Conservation (phyloP, 2,329 filamentous ascomycete genomes). For the Colletotrichum sp. region DNA sequence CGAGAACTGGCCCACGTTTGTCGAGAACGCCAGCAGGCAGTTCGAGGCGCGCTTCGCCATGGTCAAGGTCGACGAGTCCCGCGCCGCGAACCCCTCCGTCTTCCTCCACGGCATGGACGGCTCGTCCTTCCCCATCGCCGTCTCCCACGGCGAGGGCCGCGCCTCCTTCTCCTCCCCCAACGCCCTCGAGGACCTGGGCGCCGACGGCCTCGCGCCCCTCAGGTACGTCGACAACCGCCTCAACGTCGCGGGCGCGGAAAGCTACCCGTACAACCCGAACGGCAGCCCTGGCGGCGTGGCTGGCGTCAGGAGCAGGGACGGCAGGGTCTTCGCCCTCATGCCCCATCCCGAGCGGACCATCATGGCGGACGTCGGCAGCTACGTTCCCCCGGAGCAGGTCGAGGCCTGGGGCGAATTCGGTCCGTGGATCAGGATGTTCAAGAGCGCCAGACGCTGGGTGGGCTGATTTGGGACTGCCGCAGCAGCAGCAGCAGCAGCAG, state of each 20-base stretch:
- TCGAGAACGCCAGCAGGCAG: constrained; percentile 83
- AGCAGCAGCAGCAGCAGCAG: not conserved
- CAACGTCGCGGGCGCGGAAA: constrained; percentile 71
- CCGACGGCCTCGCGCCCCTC: constrained; percentile 74
- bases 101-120: constrained; percentile 91
- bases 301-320: constrained; percentile 77
- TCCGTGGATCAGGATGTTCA: constrained; percentile 87
- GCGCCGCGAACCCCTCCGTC: constrained; percentile 63
- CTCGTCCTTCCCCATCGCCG: constrained; percentile 81
- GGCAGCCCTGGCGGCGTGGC: constrained; percentile 83
- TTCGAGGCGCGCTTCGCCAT: constrained; percentile 90
- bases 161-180: constrained; percentile 70
- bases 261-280: constrained; percentile 89
- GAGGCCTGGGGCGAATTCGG: constrained; percentile 81
- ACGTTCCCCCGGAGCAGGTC: constrained; percentile 62
- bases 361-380: constrained; percentile 79
- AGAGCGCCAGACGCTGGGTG: constrained; percentile 87
- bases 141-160: constrained; percentile 90
- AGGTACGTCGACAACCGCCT: constrained; percentile 83
- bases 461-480: constrained; percentile 45
- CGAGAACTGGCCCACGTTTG: constrained; percentile 82
- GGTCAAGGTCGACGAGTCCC: constrained; percentile 70
- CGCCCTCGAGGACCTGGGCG: constrained; percentile 59
- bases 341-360: constrained; percentile 93
- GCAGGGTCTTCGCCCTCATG: constrained; percentile 87